Evolutionary conservation across 495 filamentous ascomycete species (phyloP).

Genomic region (Bombardia bombarda): DNA sequence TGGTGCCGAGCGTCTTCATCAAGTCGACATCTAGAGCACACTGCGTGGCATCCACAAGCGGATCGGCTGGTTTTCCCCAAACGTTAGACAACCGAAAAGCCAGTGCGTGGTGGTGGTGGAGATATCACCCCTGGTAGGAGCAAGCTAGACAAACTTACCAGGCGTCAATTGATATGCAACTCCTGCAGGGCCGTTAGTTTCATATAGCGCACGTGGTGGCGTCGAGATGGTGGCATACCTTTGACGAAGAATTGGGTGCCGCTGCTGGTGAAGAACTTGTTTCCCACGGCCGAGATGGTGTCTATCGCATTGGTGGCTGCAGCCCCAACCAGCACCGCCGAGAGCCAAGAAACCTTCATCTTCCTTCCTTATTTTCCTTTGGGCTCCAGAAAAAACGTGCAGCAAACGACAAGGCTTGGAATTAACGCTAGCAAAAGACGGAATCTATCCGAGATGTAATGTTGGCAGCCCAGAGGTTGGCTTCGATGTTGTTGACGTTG

Average conservation of each 20-base stretch:
- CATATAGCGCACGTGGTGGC: neutral
- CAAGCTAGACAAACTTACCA: slow-evolving; percentile 1
- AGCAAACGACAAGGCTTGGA: no score
- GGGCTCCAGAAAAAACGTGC: neutral
- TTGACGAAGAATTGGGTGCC: slow-evolving; percentile 78
- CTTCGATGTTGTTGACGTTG: no score
- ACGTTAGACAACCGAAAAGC: neutral
- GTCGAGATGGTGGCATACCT: slow-evolving; percentile 40
- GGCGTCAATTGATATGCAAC: slow-evolving; percentile 19
- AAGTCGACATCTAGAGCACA: slow-evolving; percentile 68
- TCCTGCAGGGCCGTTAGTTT: slow-evolving; percentile 5
- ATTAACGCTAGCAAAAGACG: no score
- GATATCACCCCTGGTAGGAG: neutral
- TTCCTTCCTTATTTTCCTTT: neutral
- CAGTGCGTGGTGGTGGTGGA: neutral
- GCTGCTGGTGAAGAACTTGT: slow-evolving; percentile 75
- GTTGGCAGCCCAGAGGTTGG: no score
- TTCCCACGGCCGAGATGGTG: slow-evolving; percentile 62
- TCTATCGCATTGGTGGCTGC: slow-evolving; percentile 31
- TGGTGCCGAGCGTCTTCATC: slow-evolving; percentile 75
- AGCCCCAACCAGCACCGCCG: slow-evolving; percentile 26
- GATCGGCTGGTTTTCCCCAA: slow-evolving; percentile 46
- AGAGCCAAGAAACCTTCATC: slow-evolving; percentile 28
- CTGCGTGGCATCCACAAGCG: slow-evolving; percentile 65
- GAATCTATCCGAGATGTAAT: no score